These are phyloP conservation scores for Durio zibethinus DNA, from an alignment of 345 rosid species.

Conservation along the genomic window DNA sequence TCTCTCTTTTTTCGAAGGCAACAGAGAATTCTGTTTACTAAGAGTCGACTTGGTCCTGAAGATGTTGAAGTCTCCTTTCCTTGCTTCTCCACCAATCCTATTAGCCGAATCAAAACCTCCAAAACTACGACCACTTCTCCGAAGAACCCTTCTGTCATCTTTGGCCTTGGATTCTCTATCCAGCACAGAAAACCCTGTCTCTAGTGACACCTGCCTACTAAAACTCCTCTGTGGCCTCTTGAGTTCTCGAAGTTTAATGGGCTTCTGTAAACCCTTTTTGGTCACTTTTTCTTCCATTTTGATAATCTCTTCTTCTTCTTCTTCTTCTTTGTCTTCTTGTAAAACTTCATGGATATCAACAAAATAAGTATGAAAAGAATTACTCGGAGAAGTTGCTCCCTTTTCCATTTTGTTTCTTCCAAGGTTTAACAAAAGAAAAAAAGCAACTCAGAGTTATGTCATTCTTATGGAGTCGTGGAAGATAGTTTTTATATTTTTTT, in stretches of 20 bases:
- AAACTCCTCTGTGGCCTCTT: slow-evolving; percentile 47
- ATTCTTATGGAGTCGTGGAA: neutral
- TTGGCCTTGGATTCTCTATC: slow-evolving; percentile 48
- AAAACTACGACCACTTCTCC: slow-evolving; percentile 78
- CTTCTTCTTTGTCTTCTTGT: slow-evolving; percentile 50
- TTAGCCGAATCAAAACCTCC: slow-evolving; percentile 63
- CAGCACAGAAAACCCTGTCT: slow-evolving; percentile 79
- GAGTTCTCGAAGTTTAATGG: slow-evolving; percentile 34
- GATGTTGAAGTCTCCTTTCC: slow-evolving; percentile 68
- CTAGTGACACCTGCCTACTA: slow-evolving; percentile 76
- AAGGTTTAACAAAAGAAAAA: neutral
- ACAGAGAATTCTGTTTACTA: slow-evolving; percentile 73
- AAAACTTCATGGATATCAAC: slow-evolving; percentile 67
- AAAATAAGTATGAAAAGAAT: slow-evolving; percentile 32
- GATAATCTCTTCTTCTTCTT: slow-evolving; percentile 37
- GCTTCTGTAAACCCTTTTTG: slow-evolving; percentile 29
- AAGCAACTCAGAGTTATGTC: neutral
- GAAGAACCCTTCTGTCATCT: slow-evolving; percentile 51
- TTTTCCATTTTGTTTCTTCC: slow-evolving; percentile 3
- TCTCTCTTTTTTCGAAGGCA: slow-evolving; percentile 57
- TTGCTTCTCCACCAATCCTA: slow-evolving; percentile 37
- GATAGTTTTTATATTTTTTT: neutral
- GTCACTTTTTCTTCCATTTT: slow-evolving; percentile 26
- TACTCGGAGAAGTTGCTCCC: neutral
- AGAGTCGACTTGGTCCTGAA: slow-evolving; percentile 79